These are phyloP conservation scores for Microstroma glucosiphilum DNA, from an alignment of 1,284 basidiomycete species.

Conservation along the genomic window DNA sequence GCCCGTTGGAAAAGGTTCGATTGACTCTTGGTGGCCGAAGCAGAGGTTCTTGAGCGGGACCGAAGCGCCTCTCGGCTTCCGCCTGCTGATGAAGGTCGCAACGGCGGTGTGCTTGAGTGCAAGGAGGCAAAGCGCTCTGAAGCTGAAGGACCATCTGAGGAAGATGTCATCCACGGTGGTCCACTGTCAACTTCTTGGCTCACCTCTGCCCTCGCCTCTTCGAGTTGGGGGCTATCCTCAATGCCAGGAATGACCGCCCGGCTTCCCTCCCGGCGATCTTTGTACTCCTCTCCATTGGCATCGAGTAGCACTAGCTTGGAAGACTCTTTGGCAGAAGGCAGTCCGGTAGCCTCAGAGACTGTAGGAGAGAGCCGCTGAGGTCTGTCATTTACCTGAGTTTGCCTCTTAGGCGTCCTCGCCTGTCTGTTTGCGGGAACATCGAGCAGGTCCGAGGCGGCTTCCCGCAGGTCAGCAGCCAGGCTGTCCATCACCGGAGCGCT, in stretches of 20 bases:
- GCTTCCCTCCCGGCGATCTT: background rate
- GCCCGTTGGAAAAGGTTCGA: background rate
- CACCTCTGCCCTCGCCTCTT: too few relatives aligned
- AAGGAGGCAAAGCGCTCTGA: background rate
- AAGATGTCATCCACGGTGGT: too few relatives aligned
- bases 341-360: background rate
- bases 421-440: background rate
- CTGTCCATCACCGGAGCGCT: background rate
- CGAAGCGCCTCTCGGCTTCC: background rate
- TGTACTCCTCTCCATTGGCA: background rate
- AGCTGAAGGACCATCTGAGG: background rate
- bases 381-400: background rate
- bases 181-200: too few relatives aligned
- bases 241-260: background rate
- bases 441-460: background rate
- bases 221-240: background rate
- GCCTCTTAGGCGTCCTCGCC: slow-evolving; percentile 5
- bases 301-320: background rate
- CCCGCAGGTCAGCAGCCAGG: background rate
- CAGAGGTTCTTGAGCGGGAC: background rate
- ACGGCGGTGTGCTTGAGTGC: background rate
- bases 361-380: background rate
- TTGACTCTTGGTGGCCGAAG: background rate
- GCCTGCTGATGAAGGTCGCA: background rate
- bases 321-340: background rate